Percentiles rank a stretch among this genome's conserved stretches.
Conservation (phyloP, 2,329 filamentous ascomycete genomes). For the Neofusicoccum cordaticola region DNA sequence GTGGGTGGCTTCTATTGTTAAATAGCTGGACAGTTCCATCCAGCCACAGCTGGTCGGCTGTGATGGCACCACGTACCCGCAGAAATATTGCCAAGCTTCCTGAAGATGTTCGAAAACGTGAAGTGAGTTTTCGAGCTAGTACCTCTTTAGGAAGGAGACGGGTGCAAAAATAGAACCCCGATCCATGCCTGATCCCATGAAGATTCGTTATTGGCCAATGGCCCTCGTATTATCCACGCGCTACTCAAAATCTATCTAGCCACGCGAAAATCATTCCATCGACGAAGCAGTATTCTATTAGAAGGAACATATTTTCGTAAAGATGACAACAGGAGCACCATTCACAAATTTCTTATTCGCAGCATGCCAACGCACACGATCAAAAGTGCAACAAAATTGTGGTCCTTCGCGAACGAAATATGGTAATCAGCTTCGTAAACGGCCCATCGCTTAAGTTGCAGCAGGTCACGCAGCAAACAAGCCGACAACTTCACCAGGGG, state of each 20-base stretch:
- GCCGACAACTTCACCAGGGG: too few species aligned
- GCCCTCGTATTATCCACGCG: not conserved
- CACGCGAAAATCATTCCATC: not conserved
- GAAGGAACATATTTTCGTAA: not conserved
- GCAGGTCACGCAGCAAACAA: too few species aligned
- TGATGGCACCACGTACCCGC: not conserved
- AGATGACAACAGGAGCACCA: too few species aligned
- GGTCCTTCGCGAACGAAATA: too few species aligned
- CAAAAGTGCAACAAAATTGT: too few species aligned
- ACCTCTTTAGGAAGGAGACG: not conserved
- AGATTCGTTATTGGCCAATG: not conserved
- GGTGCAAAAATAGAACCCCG: not conserved
- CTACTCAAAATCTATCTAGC: not conserved
- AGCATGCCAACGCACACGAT: too few species aligned
- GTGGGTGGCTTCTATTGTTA: not conserved
- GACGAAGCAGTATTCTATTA: not conserved
- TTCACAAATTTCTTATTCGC: too few species aligned
- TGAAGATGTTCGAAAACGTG: not conserved
- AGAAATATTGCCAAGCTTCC: not conserved
- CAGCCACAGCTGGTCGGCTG: not conserved
- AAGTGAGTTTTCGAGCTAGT: not conserved
- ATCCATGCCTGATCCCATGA: not conserved
- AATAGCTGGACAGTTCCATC: not conserved
- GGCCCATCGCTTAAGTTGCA: too few species aligned
- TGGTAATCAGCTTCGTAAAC: too few species aligned